Evolutionary conservation across 176 grass and related monocot species (phyloP), one percentile per base, ranked within the genome.

Genomic region (Microstegium vimineum): DNA sequence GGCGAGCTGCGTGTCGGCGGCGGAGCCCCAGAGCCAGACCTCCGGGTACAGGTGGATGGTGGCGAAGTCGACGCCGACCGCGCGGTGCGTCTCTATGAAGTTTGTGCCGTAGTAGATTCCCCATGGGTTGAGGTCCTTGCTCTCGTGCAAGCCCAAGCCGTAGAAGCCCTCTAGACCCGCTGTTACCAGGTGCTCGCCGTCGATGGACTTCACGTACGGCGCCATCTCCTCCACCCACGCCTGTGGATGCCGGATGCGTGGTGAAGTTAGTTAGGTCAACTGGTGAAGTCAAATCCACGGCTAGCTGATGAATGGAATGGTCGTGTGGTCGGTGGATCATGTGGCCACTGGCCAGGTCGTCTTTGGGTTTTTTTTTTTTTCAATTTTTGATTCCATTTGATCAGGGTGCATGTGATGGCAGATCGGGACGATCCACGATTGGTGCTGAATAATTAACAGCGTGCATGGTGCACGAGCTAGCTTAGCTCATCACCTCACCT

Each of bases 41-140:
- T 98, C 92, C 9, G 95, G 95, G 81, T 98, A 98, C 10, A 88
- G 90, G 86, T 98, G 95, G 81, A 94, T 91, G 82, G 90, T 94
- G 76, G 92, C 88, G 80, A 89, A 91, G 87, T 98, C 95, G 20
- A 98, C 85, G 11, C 86, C 88, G 1, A 47, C 14, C 13, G 90
- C 82, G 18, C 17, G 74, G 82, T 98, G 87, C 70, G 76, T 81
- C 9, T 33, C 78, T 0, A 98, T 40, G 86, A 43, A 98, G 85
- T 98, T 94, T 12, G 90, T 91, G 22, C 95, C 95, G 84, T 80
- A 88, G 83, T 86, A 90, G 83, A 90, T 90, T 16, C 79, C 13
- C 84, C 87, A 78, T 1, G 95, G 92, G 41, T 98, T 98, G 38
- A 82, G 81, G 5, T 68, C 78, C 79, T 77, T 77, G 72, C 81